These are phyloP conservation scores for Picochlorum sp. DNA, from an alignment of 139 green algal species.

Conservation along the genomic window DNA sequence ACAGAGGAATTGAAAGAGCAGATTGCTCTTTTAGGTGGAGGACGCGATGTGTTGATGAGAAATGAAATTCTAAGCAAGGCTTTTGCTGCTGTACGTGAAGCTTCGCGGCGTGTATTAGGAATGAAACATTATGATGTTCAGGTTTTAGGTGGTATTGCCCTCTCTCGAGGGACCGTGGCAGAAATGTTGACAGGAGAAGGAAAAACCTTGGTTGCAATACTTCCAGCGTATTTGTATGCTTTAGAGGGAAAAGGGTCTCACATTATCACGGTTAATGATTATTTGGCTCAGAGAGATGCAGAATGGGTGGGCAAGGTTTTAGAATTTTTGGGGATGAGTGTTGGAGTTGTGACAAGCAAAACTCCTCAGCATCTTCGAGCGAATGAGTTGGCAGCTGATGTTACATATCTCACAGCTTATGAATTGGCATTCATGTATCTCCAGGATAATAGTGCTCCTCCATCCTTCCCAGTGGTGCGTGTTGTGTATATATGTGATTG, in stretches of 20 bases:
- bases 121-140: conserved; percentile 92
- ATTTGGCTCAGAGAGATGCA: conserved; percentile 73
- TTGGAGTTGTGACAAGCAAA: conserved; percentile 44
- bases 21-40: no score
- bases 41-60: no score
- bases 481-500: background rate
- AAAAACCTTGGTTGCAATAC: conserved; percentile 89
- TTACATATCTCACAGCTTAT: conserved; percentile 81
- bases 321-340: conserved; percentile 68
- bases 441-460: conserved; percentile 60
- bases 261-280: conserved; percentile 90
- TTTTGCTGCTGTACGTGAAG: conserved; percentile 90
- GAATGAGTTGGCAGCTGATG: conserved; percentile 51
- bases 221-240: conserved; percentile 59
- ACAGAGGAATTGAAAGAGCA: no score
- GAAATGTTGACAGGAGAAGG: conserved; percentile 97
- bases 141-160: conserved; percentile 81
- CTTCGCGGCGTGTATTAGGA: conserved; percentile 65
- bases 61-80: conserved; percentile 12
- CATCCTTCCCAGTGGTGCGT: conserved; percentile 11
- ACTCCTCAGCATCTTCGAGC: conserved; percentile 8
- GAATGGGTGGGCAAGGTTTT: conserved; percentile 82
- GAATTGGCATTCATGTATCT: conserved; percentile 80
- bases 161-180: conserved; percentile 76
- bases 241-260: conserved; percentile 63